A percentile compares a stretch with the other conserved stretches of the same genome.
Evolutionary conservation across 2,329 filamentous ascomycete species (phyloP).

Genomic region (Lasiodiplodia sp.): DNA sequence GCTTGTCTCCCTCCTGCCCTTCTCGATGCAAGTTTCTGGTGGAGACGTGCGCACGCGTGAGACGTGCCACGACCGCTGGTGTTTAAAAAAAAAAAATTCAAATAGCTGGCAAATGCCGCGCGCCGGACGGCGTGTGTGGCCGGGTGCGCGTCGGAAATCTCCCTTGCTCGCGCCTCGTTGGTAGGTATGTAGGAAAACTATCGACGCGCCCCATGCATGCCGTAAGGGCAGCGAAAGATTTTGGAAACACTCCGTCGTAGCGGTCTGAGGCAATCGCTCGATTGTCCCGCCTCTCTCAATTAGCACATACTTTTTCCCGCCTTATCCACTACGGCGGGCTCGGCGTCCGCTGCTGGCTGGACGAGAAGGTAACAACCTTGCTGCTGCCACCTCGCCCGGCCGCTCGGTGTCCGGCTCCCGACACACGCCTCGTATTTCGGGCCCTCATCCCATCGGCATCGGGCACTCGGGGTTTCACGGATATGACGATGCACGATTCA

Average conservation of each 20-base stretch:
- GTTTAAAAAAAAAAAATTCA: background rate
- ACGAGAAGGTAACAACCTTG: too few relatives aligned
- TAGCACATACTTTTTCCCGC: background rate
- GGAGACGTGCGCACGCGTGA: background rate
- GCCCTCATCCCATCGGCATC: background rate
- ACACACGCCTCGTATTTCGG: background rate
- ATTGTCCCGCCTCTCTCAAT: background rate
- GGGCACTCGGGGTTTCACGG: background rate
- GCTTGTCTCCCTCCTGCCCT: background rate
- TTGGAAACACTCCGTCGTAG: background rate
- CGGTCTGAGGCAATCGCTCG: background rate
- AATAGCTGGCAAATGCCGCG: background rate
- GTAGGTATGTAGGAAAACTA: too few relatives aligned
- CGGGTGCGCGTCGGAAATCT: background rate
- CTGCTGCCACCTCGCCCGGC: background rate
- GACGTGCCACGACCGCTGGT: background rate
- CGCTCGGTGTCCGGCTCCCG: background rate
- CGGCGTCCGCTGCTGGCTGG: background rate
- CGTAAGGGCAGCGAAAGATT: background rate
- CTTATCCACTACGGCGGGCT: background rate
- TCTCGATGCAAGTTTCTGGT: background rate
- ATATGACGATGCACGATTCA: background rate
- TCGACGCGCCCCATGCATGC: background rate
- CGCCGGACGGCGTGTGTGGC: background rate
- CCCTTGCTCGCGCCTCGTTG: background rate